A percentile compares a stretch with the other conserved stretches of the same genome.
phyloP scores from a whole-genome alignment of 768 basidiomycete genomes.

The Trametes coccinea region DNA sequence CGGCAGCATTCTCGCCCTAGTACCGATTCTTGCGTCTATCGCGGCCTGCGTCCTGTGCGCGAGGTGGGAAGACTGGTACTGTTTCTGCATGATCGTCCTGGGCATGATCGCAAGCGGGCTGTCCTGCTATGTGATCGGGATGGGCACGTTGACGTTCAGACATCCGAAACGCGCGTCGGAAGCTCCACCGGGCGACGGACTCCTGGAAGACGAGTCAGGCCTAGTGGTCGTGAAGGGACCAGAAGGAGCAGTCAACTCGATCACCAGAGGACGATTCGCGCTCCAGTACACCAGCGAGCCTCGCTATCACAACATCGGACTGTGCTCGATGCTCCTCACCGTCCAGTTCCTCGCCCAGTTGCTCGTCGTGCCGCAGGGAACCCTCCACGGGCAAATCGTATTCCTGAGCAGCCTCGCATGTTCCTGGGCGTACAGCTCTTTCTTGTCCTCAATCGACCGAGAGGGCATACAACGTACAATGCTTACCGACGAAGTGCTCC shows the following conservation, averaged over 20 bases:
- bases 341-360: constrained; percentile 15
- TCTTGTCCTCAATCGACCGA: constrained; percentile 7
- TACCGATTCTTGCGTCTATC: background rate
- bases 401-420: constrained; percentile 7
- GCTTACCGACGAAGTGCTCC: background rate
- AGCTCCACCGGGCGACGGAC: constrained; percentile 1
- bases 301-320: constrained; percentile 4
- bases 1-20: background rate
- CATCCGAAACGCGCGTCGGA: background rate
- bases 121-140: constrained; percentile 5
- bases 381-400: constrained; percentile 9
- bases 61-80: background rate
- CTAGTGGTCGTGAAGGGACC: constrained; percentile 1
- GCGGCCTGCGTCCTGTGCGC: constrained; percentile 1
- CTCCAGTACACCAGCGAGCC: constrained; percentile 12
- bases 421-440: constrained; percentile 13
- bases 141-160: constrained; percentile 3
- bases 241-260: constrained; percentile 13
- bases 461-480: constrained; percentile 8
- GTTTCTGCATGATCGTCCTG: constrained; percentile 2
- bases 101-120: constrained; percentile 3
- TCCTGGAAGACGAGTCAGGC: background rate
- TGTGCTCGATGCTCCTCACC: constrained; percentile 8
- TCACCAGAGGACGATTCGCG: constrained; percentile 9
- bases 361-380: constrained; percentile 10